Conservation (phyloP, 108 stramenopile genomes). For the Fragilariopsis cylindrus region DNA sequence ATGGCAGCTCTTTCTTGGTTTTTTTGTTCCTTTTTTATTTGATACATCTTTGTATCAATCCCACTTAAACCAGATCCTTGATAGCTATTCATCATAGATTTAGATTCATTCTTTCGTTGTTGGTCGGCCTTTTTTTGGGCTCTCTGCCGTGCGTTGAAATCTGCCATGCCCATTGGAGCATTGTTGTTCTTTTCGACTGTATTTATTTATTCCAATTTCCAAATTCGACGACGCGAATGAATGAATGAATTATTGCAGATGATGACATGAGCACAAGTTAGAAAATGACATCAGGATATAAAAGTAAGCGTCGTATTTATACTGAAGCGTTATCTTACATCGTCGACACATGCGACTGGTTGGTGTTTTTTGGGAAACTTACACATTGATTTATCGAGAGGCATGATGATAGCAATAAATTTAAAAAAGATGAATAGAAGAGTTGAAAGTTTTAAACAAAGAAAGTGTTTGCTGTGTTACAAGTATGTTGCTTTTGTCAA, state of each 20-base stretch:
- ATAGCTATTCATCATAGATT: background rate
- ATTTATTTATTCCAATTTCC: background rate
- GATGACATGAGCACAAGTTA: too few relatives aligned
- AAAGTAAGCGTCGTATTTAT: too few relatives aligned
- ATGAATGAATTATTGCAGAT: background rate
- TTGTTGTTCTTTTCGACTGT: slow-evolving; percentile 21
- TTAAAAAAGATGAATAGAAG: too few relatives aligned
- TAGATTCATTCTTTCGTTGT: slow-evolving; percentile 3
- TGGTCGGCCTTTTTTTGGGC: slow-evolving; percentile 26
- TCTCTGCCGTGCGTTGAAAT: slow-evolving; percentile 23
- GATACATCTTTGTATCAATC: background rate
- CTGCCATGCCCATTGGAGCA: slow-evolving; percentile 17
- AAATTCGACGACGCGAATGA: background rate
- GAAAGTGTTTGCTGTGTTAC: too few relatives aligned
- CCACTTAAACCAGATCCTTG: background rate
- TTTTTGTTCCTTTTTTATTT: slow-evolving; percentile 14
- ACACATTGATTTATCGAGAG: slow-evolving; percentile 34
- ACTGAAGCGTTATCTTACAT: background rate
- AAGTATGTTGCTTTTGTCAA: too few relatives aligned
- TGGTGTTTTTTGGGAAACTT: background rate
- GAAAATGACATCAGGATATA: too few relatives aligned
- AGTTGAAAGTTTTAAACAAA: too few relatives aligned
- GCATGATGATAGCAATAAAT: slow-evolving; percentile 8
- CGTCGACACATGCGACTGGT: too few relatives aligned
- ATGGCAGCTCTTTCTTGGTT: background rate